Evolutionary conservation across 495 filamentous ascomycete genomes (phyloP).

Genomic region (Penicillium alfredii): DNA sequence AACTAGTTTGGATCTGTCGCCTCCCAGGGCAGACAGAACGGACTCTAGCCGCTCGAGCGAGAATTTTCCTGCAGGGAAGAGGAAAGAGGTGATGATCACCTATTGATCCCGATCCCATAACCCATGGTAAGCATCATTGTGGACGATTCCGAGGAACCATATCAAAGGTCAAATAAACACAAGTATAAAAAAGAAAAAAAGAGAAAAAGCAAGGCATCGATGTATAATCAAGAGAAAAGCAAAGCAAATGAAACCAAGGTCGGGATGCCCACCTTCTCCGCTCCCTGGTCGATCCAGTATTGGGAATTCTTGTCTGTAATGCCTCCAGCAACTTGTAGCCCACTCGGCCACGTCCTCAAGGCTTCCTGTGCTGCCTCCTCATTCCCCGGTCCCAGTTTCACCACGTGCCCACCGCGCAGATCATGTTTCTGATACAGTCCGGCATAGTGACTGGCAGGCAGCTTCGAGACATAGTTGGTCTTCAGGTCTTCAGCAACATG

Average conservation of each 20-base stretch:
- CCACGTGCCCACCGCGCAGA: slow-evolving; percentile 80
- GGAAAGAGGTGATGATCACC: slow-evolving; percentile 84
- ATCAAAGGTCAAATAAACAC: slow-evolving; percentile 4
- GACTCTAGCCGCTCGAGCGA: slow-evolving; percentile 64
- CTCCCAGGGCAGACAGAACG: slow-evolving; percentile 62
- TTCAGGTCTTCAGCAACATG: slow-evolving; percentile 58
- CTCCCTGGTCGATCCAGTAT: slow-evolving; percentile 81
- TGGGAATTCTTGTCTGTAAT: slow-evolving; percentile 78
- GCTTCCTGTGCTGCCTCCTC: slow-evolving; percentile 72
- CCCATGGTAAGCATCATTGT: slow-evolving; percentile 13
- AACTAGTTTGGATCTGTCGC: slow-evolving; percentile 75
- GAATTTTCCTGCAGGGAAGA: slow-evolving; percentile 81
- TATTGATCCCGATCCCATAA: slow-evolving; percentile 36
- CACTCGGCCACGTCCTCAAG: slow-evolving; percentile 65
- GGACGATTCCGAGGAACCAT: slow-evolving; percentile 2
- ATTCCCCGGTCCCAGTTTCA: slow-evolving; percentile 90
- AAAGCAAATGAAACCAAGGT: slow-evolving; percentile 1
- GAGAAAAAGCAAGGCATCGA: no score
- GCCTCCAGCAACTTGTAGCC: slow-evolving; percentile 84
- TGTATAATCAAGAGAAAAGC: neutral
- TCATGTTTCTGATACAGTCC: slow-evolving; percentile 66
- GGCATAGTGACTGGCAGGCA: slow-evolving; percentile 75
- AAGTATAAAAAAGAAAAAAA: neutral
- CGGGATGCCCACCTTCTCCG: slow-evolving; percentile 67
- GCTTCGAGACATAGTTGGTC: slow-evolving; percentile 85